Conservation (phyloP, 768 basidiomycete species). For the Gyrodon lividus region DNA sequence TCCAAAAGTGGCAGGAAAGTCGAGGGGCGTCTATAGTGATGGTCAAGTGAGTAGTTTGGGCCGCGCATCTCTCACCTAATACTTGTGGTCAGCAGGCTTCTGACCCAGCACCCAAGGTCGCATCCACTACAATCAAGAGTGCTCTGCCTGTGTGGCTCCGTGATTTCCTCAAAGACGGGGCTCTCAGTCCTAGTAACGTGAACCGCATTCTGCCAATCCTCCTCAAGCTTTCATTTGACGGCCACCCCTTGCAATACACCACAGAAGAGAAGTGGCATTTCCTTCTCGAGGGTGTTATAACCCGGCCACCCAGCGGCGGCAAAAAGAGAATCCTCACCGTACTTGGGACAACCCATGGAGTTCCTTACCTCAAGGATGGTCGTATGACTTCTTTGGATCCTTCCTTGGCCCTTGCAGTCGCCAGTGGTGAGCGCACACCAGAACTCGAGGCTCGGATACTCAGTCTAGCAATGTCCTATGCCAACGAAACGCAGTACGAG, state of each 20-base stretch:
- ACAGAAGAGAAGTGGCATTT: slow-evolving; percentile 69
- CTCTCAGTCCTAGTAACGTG: slow-evolving; percentile 37
- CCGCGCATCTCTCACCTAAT: not conserved
- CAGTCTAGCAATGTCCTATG: slow-evolving; percentile 39
- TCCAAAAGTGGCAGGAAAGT: slow-evolving; percentile 73
- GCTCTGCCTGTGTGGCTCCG: slow-evolving; percentile 58
- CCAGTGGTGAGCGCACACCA: slow-evolving; percentile 39
- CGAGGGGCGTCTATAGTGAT: slow-evolving; percentile 52
- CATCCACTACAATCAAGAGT: not conserved
- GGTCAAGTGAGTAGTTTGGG: slow-evolving; percentile 25
- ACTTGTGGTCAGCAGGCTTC: slow-evolving; percentile 7
- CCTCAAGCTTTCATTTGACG: slow-evolving; percentile 60
- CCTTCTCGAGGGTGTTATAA: slow-evolving; percentile 29
- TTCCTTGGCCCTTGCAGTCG: slow-evolving; percentile 48
- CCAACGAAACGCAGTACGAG: slow-evolving; percentile 19
- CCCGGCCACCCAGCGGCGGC: slow-evolving; percentile 43
- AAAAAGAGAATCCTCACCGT: slow-evolving; percentile 44
- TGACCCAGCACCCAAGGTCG: not conserved
- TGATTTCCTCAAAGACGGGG: slow-evolving; percentile 42
- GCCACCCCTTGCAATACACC: slow-evolving; percentile 56
- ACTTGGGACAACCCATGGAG: slow-evolving; percentile 46
- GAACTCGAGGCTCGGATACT: slow-evolving; percentile 37
- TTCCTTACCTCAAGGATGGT: slow-evolving; percentile 43
- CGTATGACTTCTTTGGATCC: slow-evolving; percentile 40
- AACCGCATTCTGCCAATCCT: slow-evolving; percentile 64